Evolutionary conservation across 2,329 filamentous ascomycete genomes (phyloP).

Genomic region (Stemphylium beticola): DNA sequence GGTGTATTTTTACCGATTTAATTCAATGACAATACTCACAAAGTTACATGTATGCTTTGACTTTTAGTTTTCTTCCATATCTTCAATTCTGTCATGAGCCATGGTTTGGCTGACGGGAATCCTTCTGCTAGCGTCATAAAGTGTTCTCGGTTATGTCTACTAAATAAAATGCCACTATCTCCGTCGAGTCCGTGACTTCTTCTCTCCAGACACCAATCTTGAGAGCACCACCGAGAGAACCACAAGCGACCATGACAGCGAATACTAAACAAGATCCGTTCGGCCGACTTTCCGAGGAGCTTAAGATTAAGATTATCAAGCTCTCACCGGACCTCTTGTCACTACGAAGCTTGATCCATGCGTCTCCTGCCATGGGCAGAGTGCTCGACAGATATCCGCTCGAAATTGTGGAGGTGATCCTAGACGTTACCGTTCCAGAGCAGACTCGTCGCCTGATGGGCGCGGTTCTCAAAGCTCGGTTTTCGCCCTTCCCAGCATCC

Average conservation of each 20-base stretch:
- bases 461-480: slow-evolving; percentile 1
- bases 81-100: background rate
- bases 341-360: slow-evolving; percentile 9
- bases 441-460: background rate
- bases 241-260: background rate
- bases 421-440: slow-evolving; percentile 9
- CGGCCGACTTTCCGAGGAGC: slow-evolving; percentile 10
- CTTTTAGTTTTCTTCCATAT: background rate
- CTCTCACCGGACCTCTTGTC: slow-evolving; percentile 8
- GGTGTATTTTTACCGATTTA: background rate
- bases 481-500: slow-evolving; percentile 1
- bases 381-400: slow-evolving; percentile 15
- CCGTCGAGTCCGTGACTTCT: slow-evolving; percentile 1
- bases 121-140: background rate
- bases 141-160: slow-evolving; percentile 1
- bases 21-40: background rate
- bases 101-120: slow-evolving; percentile 2
- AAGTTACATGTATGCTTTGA: background rate
- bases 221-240: background rate
- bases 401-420: slow-evolving; percentile 11
- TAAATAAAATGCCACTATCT: background rate
- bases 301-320: slow-evolving; percentile 10
- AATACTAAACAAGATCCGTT: slow-evolving; percentile 8
- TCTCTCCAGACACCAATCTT: background rate
- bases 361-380: slow-evolving; percentile 11